Percentiles rank a stretch among this genome's conserved stretches.
Conservation (phyloP, 305 asterid species). For the Solanum hybrid region DNA sequence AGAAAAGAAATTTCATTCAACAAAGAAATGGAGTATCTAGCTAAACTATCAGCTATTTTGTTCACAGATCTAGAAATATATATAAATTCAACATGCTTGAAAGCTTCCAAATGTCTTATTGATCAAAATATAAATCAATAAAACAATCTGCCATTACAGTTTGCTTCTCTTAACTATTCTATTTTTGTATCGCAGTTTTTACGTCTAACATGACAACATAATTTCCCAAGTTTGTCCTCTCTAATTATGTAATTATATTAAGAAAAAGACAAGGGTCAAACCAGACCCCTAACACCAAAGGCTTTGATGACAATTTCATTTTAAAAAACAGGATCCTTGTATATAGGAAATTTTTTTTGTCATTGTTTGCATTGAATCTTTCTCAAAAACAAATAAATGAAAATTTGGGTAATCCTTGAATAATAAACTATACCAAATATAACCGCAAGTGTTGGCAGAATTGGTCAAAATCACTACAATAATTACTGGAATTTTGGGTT, state of each 20-base stretch:
- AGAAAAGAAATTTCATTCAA: too few species aligned
- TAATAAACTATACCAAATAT: neutral
- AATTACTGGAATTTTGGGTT: neutral
- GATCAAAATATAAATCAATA: neutral
- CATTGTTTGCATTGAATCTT: neutral
- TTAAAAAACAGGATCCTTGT: neutral
- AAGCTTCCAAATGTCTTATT: neutral
- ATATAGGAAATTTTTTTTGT: neutral
- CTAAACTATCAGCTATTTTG: too few species aligned
- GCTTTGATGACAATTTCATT: neutral
- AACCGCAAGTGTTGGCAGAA: neutral
- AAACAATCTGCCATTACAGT: neutral
- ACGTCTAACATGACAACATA: neutral
- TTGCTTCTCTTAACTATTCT: neutral
- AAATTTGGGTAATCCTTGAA: neutral
- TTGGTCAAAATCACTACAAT: conserved; percentile 1
- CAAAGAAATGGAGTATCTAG: too few species aligned
- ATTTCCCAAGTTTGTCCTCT: neutral
- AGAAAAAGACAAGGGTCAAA: neutral
- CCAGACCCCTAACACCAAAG: neutral
- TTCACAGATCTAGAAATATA: neutral
- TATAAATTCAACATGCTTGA: neutral
- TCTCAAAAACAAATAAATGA: neutral
- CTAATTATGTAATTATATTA: too few species aligned
- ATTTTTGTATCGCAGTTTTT: neutral